These are phyloP conservation scores for Trichoderma endophyticum DNA, from an alignment of 2,329 filamentous ascomycete genomes.

Conservation along the genomic window DNA sequence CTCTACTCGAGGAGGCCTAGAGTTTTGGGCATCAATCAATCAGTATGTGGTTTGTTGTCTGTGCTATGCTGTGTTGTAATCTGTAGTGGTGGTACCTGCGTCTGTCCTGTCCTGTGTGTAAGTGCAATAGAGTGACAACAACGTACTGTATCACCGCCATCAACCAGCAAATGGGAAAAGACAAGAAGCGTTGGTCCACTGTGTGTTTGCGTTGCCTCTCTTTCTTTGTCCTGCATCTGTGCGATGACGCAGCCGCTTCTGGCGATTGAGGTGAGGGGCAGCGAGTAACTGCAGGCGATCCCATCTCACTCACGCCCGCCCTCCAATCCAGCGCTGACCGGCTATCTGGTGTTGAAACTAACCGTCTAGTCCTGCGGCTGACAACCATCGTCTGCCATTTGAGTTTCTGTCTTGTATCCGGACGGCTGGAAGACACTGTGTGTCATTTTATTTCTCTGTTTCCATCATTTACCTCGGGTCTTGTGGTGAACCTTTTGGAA, in stretches of 20 bases:
- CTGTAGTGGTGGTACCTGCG: neutral
- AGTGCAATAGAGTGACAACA: neutral
- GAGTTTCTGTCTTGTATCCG: neutral
- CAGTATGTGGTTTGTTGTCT: neutral
- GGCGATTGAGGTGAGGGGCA: neutral
- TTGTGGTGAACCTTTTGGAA: neutral
- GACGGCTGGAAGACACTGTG: neutral
- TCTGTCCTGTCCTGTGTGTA: neutral
- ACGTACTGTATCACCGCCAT: neutral
- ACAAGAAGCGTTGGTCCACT: neutral
- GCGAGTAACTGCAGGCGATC: neutral
- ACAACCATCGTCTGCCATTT: neutral
- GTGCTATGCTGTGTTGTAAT: neutral
- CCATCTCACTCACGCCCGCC: neutral
- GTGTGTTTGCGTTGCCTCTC: neutral
- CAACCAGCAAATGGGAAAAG: neutral
- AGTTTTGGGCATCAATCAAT: neutral
- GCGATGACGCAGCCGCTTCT: conserved; percentile 2
- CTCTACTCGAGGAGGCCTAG: neutral
- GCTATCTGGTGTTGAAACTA: neutral
- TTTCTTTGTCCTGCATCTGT: neutral
- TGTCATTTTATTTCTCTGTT: neutral
- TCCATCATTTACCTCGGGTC: neutral
- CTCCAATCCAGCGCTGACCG: neutral
- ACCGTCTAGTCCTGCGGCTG: neutral